A percentile compares a stretch with the other conserved stretches of the same genome.
Evolutionary conservation across 371 early-diverging fungal genomes (phyloP).

Genomic region (Circinella umbellata): DNA sequence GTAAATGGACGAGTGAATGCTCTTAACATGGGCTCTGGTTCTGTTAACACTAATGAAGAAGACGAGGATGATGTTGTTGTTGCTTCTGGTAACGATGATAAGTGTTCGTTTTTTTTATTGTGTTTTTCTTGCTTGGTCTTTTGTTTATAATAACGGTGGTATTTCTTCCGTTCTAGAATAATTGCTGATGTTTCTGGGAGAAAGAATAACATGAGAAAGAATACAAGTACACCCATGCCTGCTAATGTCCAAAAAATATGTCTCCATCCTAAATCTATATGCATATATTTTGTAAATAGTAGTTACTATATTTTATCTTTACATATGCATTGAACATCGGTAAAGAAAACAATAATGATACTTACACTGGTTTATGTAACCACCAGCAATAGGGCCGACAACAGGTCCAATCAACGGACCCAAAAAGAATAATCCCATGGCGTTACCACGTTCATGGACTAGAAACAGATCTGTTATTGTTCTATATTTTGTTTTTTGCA

Average conservation of each 20-base stretch:
- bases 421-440: conserved; percentile 64
- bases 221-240: conserved; percentile 56
- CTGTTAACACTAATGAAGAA: neutral
- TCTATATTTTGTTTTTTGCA: conserved; percentile 16
- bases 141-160: neutral
- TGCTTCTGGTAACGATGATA: neutral
- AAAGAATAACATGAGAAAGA: conserved; percentile 62
- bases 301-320: neutral
- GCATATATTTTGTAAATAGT: no score
- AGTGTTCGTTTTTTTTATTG: neutral
- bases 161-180: conserved; percentile 17
- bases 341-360: conserved; percentile 12
- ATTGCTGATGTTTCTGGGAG: conserved; percentile 65
- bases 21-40: conserved; percentile 18
- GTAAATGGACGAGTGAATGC: conserved; percentile 40
- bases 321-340: neutral
- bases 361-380: conserved; percentile 50
- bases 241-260: conserved; percentile 70
- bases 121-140: neutral
- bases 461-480: conserved; percentile 41
- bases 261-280: conserved; percentile 63
- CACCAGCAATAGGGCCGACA: conserved; percentile 50
- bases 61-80: neutral
- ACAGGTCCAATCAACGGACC: conserved; percentile 65
- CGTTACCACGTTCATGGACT: conserved; percentile 51